Base-by-base conservation (phyloP, 306 rosid genomes). In the Bauhinia variegata region DNA sequence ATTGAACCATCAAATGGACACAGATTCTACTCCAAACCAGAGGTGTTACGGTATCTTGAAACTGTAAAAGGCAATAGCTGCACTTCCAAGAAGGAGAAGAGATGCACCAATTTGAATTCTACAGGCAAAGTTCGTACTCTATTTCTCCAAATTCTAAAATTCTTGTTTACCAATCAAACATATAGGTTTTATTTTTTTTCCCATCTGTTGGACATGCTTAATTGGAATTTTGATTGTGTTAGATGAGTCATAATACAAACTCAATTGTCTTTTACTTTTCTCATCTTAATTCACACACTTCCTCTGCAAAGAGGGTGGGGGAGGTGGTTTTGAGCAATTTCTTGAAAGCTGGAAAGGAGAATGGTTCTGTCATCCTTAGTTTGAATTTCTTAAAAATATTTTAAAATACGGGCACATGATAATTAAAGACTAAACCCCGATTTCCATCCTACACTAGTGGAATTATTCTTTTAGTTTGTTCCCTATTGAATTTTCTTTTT, bases 11-110 rank as follows among this genome's bases (percentile, higher is more conserved):
- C 60, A 16, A 77, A 65, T 9, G 79, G 74, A 70, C 32, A 46
- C 81, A 92, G 64, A 75, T 92, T 87, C 81, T 92, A 82, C 87
- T 92, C 98, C 71, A 92, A 87, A 73, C 91, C 92, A 37, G 88
- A 84, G 79, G 96, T 92, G 19, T 72, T 87, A 34, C 92, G 89
- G 42, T 80, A 89, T 66, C 95, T 92, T 51, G 81, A 79, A 63
- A 72, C 84, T 43, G 48, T 63, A 37, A 80, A 80, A 75, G 76
- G 30, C 69, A 73, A 53, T 62, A 65, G 10, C 65, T 18, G 61
- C 79, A 75, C 72, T 48, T 23, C 39, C 47, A 67, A 82, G 67
- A 67, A 73, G 70, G 74, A 53, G 46, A 69, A 75, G 79, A 70
- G 62, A 57, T 63, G 68, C 81, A 18, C 50, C 4, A 18, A 18